Base-by-base conservation (phyloP, 1,139 yeast species). In the Yueomyces sp. region DNA sequence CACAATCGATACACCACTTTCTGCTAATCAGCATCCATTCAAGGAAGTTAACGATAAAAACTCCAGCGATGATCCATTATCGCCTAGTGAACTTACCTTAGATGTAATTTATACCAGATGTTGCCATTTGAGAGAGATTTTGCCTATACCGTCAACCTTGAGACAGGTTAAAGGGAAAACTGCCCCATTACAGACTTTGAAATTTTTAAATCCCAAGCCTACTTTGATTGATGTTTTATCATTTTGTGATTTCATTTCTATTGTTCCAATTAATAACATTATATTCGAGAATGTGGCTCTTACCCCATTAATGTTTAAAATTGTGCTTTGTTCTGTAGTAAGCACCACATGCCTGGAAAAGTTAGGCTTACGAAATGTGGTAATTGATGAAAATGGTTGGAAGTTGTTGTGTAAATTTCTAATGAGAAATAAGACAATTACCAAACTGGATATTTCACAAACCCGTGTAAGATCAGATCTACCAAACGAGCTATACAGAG, bases 201-300 rank as follows among this genome's bases (percentile, higher is more conserved):
- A 85, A 55, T 71, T 89, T 63, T 69, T 87, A 54, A 89, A 89
- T 60, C 95, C 96, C 6, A 78, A 80, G 49, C 97, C 97, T 2
- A 87, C 97, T 0, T 65, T 87, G 50, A 85, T 89, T 53, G 97
- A 89, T 64, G 76, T 87, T 6, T 70, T 86, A 45, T 84, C 96
- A 3, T 86, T 89, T 59, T 74, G 89, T 48, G 97, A 89, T 60
- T 89, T 89, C 56, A 68, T 89, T 43, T 75, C 95, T 1, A 81
- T 86, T 38, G 83, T 85, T 0, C 95, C 95, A 1, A 79, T 89
- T 36, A 76, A 78, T 46, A 78, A 83, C 2, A 71, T 89, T 4
- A 76, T 82, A 7, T 81, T 89, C 55, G 96, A 89, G 62, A 84
- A 86, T 55, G 95, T 85, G 32, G 68, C 81, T 3, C 69, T 89